Evolutionary conservation across 2,329 filamentous ascomycete genomes (phyloP).

Genomic region (Chaetomium sp.): DNA sequence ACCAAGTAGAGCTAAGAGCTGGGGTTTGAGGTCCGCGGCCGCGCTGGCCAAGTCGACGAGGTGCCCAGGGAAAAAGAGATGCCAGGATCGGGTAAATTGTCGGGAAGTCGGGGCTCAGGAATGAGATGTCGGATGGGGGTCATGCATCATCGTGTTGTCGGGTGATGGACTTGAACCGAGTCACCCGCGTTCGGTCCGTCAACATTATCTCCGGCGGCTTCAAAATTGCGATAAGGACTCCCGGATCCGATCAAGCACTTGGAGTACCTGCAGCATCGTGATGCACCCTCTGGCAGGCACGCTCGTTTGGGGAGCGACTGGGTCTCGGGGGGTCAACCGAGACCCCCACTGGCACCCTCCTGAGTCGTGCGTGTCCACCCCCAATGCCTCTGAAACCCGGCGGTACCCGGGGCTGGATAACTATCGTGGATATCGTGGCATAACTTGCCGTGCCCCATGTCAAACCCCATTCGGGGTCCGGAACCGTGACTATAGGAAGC

Average conservation of each 20-base stretch:
- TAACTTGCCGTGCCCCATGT: neutral
- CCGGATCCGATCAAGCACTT: neutral
- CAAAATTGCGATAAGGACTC: neutral
- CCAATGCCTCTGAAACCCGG: slow-evolving; percentile 17
- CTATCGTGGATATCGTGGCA: neutral
- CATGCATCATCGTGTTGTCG: neutral
- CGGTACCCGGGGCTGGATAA: slow-evolving; percentile 14
- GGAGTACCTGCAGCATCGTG: slow-evolving; percentile 4
- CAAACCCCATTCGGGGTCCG: neutral
- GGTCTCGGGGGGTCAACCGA: slow-evolving; percentile 2
- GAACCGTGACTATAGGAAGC: neutral
- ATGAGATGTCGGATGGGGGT: neutral
- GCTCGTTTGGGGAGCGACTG: neutral
- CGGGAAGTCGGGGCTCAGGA: neutral
- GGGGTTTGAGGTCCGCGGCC: neutral
- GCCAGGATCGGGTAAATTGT: neutral
- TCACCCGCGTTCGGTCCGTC: neutral
- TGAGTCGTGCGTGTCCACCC: neutral
- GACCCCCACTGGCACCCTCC: neutral
- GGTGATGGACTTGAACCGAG: neutral
- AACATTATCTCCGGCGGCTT: neutral
- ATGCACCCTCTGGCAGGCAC: neutral
- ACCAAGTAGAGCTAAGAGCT: neutral
- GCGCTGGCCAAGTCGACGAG: neutral
- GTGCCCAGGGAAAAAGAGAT: neutral